Evolutionary conservation across 2,329 filamentous ascomycete genomes (phyloP).

Genomic region (Arthrinium puccinioides): DNA sequence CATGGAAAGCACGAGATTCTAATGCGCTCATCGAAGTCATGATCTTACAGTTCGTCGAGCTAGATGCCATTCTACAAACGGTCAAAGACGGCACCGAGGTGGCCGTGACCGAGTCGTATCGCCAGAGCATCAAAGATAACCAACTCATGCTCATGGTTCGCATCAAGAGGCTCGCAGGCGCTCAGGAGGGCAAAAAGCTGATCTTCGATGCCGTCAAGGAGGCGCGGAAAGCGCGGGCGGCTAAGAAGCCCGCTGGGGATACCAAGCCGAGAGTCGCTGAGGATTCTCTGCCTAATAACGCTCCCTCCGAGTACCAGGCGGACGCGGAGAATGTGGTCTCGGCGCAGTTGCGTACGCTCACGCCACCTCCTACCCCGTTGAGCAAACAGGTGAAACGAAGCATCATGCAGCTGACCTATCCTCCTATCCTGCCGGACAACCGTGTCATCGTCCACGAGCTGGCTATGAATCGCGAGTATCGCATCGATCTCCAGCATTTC

Average conservation of each 20-base stretch:
- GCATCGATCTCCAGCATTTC: constrained; percentile 56
- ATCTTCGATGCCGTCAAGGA: constrained; percentile 70
- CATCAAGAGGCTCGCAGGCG: constrained; percentile 71
- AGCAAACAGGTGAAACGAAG: constrained; percentile 30
- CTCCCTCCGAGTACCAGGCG: constrained; percentile 30
- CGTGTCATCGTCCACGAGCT: constrained; percentile 71
- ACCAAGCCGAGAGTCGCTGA: constrained; percentile 62
- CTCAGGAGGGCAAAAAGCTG: constrained; percentile 61
- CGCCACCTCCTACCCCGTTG: constrained; percentile 40
- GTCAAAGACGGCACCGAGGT: constrained; percentile 73
- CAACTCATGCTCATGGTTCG: constrained; percentile 72
- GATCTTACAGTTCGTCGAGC: constrained; percentile 78
- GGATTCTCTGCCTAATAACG: constrained; percentile 25
- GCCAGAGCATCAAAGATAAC: constrained; percentile 72
- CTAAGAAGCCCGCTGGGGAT: constrained; percentile 61
- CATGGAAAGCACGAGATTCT: constrained; percentile 77
- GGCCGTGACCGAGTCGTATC: constrained; percentile 68
- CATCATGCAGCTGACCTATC: constrained; percentile 32
- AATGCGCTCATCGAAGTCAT: constrained; percentile 74
- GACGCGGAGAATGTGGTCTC: constrained; percentile 29
- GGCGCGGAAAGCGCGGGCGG: constrained; percentile 56
- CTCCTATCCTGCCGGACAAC: constrained; percentile 61
- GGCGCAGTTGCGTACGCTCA: constrained; percentile 41
- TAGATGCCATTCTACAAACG: constrained; percentile 77
- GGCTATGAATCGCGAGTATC: constrained; percentile 71